A percentile compares a stretch with the other conserved stretches of the same genome.
Conservation (phyloP, 352 stramenopile genomes). For the Phytophthora tubulina region DNA sequence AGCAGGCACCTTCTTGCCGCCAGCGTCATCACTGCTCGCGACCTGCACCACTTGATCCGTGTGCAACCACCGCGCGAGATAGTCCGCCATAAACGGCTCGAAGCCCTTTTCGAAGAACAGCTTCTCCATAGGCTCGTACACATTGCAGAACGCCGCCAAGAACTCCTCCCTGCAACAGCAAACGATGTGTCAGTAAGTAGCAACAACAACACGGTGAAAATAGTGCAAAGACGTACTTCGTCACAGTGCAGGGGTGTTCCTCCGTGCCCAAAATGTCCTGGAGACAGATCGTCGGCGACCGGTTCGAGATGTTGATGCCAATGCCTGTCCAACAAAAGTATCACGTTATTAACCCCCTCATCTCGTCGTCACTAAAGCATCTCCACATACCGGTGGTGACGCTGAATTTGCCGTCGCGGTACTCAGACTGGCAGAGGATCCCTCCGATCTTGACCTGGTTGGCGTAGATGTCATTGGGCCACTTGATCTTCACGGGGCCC, state of each 20-base stretch:
- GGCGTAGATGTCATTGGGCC: conserved; percentile 94
- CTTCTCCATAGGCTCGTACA: conserved; percentile 87
- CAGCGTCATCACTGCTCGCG: conserved; percentile 54
- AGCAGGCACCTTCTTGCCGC: conserved; percentile 54
- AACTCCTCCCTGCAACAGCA: conserved; percentile 74
- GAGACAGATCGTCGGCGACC: conserved; percentile 86
- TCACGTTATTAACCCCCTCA: conserved; percentile 31
- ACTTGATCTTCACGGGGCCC: conserved; percentile 91
- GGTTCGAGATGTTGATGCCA: conserved; percentile 93
- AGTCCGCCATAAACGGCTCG: conserved; percentile 85
- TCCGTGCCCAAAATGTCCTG: conserved; percentile 82
- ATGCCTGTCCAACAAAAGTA: conserved; percentile 56
- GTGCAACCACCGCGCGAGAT: conserved; percentile 88
- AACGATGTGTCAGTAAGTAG: conserved; percentile 18
- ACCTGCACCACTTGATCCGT: conserved; percentile 87
- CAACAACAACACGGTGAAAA: neutral
- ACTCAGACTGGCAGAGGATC: conserved; percentile 92
- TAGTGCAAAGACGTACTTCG: conserved; percentile 61
- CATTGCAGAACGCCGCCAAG: conserved; percentile 89
- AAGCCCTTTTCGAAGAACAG: conserved; percentile 87
- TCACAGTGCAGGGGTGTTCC: conserved; percentile 66
- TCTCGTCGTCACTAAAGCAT: neutral
- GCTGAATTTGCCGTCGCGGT: conserved; percentile 76
- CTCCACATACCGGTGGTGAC: conserved; percentile 78
- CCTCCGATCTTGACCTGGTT: conserved; percentile 91